Conservation (phyloP, 495 filamentous ascomycete species). For the Pyronema omphalodes region DNA sequence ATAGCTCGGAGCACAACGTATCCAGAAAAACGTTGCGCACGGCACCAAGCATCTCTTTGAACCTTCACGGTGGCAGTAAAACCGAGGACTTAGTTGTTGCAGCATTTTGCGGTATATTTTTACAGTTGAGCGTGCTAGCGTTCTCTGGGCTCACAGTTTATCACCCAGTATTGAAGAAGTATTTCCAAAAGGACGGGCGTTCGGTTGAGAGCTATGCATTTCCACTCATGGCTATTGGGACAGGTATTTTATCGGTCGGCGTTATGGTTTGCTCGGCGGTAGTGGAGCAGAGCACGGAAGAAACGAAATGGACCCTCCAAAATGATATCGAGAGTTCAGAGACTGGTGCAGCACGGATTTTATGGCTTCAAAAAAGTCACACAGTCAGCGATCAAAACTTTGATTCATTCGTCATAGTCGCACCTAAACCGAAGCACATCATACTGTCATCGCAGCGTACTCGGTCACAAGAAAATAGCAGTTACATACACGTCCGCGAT, state of each 20-base stretch:
- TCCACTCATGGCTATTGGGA: slow-evolving; percentile 5
- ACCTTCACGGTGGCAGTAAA: slow-evolving; percentile 3
- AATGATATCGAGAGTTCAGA: not conserved
- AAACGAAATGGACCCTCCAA: slow-evolving; percentile 1
- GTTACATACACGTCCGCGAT: no score
- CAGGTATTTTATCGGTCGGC: slow-evolving; percentile 5
- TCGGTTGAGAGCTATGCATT: slow-evolving; percentile 3
- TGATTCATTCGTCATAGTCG: slow-evolving; percentile 8
- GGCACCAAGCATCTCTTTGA: slow-evolving; percentile 9
- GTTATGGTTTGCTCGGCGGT: slow-evolving; percentile 14
- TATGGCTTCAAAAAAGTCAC: slow-evolving; percentile 12
- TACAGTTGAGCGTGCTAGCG: slow-evolving; percentile 12
- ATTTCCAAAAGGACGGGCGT: slow-evolving; percentile 3
- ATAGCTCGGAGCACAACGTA: no score
- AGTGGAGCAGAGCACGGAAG: slow-evolving; percentile 9
- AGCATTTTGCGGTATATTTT: slow-evolving; percentile 6
- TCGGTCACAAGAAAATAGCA: not conserved
- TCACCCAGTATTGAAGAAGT: not conserved
- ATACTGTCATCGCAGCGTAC: slow-evolving; percentile 6
- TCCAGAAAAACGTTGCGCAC: no score
- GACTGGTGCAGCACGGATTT: not conserved
- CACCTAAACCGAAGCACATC: not conserved
- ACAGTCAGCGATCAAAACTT: slow-evolving; percentile 13
- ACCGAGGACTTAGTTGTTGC: not conserved
- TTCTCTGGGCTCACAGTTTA: slow-evolving; percentile 3